phyloP scores from a whole-genome alignment of 805 yeast genomes.

The Candida taoyuanica region DNA sequence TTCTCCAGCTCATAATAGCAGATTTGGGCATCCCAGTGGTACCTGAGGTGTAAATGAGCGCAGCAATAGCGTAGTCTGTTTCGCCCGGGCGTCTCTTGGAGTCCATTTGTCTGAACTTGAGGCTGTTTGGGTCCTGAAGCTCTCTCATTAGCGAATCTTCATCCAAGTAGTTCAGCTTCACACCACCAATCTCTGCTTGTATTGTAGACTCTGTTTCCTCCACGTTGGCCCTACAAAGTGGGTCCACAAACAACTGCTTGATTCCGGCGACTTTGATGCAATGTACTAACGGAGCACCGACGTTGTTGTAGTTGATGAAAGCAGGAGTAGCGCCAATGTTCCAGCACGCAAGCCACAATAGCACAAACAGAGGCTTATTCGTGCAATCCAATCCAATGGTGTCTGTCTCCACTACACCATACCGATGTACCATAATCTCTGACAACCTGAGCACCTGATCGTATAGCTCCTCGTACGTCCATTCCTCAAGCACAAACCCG shows the following conservation, averaged over 20 bases:
- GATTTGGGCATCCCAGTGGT: conserved; percentile 95
- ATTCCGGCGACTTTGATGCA: conserved; percentile 69
- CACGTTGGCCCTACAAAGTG: conserved; percentile 54
- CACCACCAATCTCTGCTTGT: conserved; percentile 31
- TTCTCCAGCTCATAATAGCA: conserved; percentile 90
- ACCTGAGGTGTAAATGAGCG: conserved; percentile 85
- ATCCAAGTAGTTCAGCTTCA: conserved; percentile 45
- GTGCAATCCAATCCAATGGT: conserved; percentile 71
- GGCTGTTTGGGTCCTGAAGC: conserved; percentile 37
- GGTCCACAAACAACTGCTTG: conserved; percentile 66
- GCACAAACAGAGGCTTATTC: conserved; percentile 77
- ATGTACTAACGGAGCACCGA: conserved; percentile 71
- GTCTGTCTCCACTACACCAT: conserved; percentile 61
- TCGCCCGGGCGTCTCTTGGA: conserved; percentile 53
- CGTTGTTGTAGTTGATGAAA: conserved; percentile 74
- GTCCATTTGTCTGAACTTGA: conserved; percentile 52
- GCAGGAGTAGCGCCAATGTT: conserved; percentile 88
- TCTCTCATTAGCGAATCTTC: conserved; percentile 43
- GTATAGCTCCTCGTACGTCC: conserved; percentile 66
- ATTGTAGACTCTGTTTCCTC: conserved; percentile 44
- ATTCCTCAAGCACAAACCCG: conserved; percentile 55
- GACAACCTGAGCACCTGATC: conserved; percentile 64
- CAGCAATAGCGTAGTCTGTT: conserved; percentile 56
- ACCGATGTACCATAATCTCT: conserved; percentile 54
- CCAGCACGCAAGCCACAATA: conserved; percentile 86